Conservation (phyloP, 768 basidiomycete species). For the Suillus subalutaceus region DNA sequence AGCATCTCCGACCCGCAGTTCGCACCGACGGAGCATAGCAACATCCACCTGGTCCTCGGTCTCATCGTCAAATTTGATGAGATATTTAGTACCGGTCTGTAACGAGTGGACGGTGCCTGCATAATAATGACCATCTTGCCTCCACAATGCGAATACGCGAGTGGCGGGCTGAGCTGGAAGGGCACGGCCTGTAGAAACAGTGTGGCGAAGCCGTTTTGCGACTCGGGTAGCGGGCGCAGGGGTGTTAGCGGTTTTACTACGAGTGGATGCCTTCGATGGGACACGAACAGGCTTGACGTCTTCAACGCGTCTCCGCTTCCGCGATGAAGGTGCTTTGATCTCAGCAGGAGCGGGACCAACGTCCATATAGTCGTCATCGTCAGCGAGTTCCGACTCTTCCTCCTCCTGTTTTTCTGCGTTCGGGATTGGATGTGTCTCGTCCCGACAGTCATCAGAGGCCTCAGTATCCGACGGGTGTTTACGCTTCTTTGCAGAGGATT, state of each 20-base stretch:
- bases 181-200: slow-evolving; percentile 27
- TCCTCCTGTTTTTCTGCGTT: slow-evolving; percentile 37
- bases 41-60: slow-evolving; percentile 49
- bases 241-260: slow-evolving; percentile 29
- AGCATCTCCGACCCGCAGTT: slow-evolving; percentile 57
- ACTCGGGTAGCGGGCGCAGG: slow-evolving; percentile 36
- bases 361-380: slow-evolving; percentile 45
- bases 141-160: slow-evolving; percentile 75
- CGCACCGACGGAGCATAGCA: slow-evolving; percentile 55
- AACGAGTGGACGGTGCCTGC: slow-evolving; percentile 54
- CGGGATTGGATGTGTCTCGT: slow-evolving; percentile 12
- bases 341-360: slow-evolving; percentile 33
- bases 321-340: slow-evolving; percentile 21
- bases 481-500: slow-evolving; percentile 25
- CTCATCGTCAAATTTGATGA: slow-evolving; percentile 70
- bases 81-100: slow-evolving; percentile 37
- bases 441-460: slow-evolving; percentile 17
- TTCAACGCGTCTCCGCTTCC: slow-evolving; percentile 49
- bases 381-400: slow-evolving; percentile 43
- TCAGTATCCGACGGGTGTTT: slow-evolving; percentile 29
- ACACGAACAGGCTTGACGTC: slow-evolving; percentile 29
- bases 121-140: slow-evolving; percentile 59
- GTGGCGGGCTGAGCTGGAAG: slow-evolving; percentile 38
- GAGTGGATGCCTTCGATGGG: slow-evolving; percentile 27
- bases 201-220: slow-evolving; percentile 44